These are phyloP conservation scores for Vaccinium corymbosum DNA, from an alignment of 148 eudicot species.

Conservation along the genomic window DNA sequence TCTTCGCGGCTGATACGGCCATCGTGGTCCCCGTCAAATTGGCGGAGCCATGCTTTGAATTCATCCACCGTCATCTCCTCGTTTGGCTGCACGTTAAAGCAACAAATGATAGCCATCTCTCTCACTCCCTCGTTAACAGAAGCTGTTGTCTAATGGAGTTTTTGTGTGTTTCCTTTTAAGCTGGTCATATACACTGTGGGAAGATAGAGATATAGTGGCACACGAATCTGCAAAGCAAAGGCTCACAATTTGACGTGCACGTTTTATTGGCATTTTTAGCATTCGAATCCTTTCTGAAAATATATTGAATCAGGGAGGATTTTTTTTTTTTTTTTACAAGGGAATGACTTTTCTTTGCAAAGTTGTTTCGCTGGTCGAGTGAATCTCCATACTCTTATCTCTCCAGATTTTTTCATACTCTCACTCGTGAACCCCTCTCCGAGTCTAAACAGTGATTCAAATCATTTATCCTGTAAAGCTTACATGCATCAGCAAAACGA, in stretches of 20 bases:
- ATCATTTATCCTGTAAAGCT: too few species aligned
- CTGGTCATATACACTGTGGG: not conserved
- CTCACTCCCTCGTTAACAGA: not conserved
- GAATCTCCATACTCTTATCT: too few species aligned
- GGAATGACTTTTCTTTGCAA: too few species aligned
- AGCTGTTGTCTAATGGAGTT: not conserved
- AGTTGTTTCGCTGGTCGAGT: too few species aligned
- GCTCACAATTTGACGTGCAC: not conserved
- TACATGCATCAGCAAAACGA: too few species aligned
- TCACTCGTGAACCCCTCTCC: too few species aligned
- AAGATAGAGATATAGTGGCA: not conserved
- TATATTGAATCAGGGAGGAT: too few species aligned
- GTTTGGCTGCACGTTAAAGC: not conserved
- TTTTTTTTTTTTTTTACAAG: too few species aligned
- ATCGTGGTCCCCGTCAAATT: not conserved
- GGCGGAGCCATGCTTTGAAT: constrained; percentile 4
- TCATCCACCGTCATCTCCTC: constrained; percentile 4
- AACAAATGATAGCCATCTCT: constrained; percentile 1
- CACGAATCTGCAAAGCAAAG: constrained; percentile 1
- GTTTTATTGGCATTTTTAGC: not conserved
- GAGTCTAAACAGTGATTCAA: too few species aligned
- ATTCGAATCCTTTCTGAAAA: not conserved
- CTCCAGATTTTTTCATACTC: too few species aligned
- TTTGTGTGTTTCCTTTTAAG: not conserved
- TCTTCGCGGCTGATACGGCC: not conserved